Evolutionary conservation across 768 basidiomycete genomes (phyloP).

Genomic region (Grammothele lineata): DNA sequence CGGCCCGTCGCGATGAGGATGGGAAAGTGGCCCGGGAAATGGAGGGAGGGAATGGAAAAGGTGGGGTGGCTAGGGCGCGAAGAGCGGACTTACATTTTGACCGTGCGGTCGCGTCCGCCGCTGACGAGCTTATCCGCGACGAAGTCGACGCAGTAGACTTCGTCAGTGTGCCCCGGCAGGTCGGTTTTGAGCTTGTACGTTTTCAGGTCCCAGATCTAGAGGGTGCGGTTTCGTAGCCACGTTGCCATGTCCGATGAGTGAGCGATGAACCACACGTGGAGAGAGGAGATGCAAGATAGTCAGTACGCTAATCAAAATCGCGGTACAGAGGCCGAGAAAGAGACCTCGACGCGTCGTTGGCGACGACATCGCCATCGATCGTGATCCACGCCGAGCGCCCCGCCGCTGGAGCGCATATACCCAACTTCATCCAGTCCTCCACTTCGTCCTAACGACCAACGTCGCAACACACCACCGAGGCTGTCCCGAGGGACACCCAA

Average conservation of each 20-base stretch:
- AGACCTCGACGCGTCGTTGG: neutral
- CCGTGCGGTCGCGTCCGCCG: conserved; percentile 86
- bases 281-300: neutral
- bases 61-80: too few species aligned
- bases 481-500: too few species aligned
- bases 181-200: conserved; percentile 94
- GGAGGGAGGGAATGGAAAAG: neutral
- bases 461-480: too few species aligned
- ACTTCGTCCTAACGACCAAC: too few species aligned
- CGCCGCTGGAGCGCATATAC: too few species aligned
- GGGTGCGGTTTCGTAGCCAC: neutral
- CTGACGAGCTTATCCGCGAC: conserved; percentile 99
- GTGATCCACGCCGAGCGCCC: too few species aligned
- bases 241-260: neutral
- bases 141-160: conserved; percentile 99
- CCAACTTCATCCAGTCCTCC: too few species aligned
- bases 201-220: conserved; percentile 92
- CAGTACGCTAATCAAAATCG: neutral
- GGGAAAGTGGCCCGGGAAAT: too few species aligned
- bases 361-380: too few species aligned
- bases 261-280: neutral
- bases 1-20: too few species aligned
- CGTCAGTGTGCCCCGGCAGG: conserved; percentile 93
- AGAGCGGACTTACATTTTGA: conserved; percentile 96
- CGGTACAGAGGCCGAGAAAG: neutral